Percentiles rank a stretch among this genome's conserved stretches.
Conservation (phyloP, 1,284 basidiomycete genomes). For the Malassezia dermatis region DNA sequence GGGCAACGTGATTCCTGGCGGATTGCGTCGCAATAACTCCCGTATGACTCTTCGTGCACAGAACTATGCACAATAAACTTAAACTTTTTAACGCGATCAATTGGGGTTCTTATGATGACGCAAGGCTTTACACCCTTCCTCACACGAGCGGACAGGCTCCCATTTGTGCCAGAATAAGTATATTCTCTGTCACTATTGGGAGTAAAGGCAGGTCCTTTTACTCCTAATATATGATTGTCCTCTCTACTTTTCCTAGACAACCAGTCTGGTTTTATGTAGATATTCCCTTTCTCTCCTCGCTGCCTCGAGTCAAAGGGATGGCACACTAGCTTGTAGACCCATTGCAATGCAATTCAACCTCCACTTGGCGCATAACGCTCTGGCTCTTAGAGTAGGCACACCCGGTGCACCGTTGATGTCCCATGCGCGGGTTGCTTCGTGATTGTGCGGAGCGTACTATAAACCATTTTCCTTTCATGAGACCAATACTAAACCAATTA, state of each 20-base stretch:
- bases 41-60: constrained; percentile 29
- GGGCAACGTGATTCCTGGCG: constrained; percentile 28
- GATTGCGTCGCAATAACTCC: constrained; percentile 30
- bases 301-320: constrained; percentile 10
- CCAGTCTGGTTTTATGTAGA: background rate
- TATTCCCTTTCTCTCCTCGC: constrained; percentile 10
- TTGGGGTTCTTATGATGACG: background rate
- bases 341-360: constrained; percentile 6
- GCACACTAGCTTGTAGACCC: constrained; percentile 20
- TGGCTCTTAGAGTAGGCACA: background rate
- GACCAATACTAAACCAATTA: background rate
- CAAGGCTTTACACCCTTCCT: background rate
- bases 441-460: background rate
- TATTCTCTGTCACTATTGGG: background rate
- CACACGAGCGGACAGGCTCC: background rate
- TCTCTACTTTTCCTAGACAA: background rate
- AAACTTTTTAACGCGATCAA: background rate
- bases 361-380: background rate
- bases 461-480: background rate
- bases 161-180: background rate
- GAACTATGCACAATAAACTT: constrained; percentile 18
- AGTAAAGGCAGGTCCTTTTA: background rate
- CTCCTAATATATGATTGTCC: background rate
- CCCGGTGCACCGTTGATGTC: background rate
- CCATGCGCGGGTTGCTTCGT: background rate